phyloP scores from a whole-genome alignment of 1,139 yeast genomes.

The Saccharomycopsis hybrid region DNA sequence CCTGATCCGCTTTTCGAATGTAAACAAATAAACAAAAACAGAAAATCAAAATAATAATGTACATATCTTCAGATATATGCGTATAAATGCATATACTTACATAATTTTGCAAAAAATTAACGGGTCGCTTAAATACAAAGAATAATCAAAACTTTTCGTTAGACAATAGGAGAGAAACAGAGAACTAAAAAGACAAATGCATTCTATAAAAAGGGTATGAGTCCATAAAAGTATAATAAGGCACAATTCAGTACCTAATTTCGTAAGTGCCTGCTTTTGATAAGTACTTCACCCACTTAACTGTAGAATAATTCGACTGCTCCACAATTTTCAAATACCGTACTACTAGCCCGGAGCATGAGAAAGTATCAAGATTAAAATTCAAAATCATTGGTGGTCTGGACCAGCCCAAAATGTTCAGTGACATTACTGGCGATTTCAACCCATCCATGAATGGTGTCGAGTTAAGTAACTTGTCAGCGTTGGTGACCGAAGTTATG shows the following conservation, averaged over 20 bases:
- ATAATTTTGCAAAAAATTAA: too few relatives aligned
- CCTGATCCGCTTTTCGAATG: too few relatives aligned
- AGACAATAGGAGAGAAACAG: too few relatives aligned
- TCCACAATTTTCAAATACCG: slow-evolving; percentile 68
- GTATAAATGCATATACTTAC: too few relatives aligned
- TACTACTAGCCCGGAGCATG: slow-evolving; percentile 72
- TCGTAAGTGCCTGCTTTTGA: slow-evolving; percentile 78
- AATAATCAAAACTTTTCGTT: too few relatives aligned
- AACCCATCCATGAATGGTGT: slow-evolving; percentile 2
- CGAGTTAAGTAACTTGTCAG: background rate
- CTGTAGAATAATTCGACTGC: slow-evolving; percentile 57
- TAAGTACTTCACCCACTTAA: slow-evolving; percentile 82
- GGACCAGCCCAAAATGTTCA: slow-evolving; percentile 42
- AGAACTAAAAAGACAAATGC: too few relatives aligned
- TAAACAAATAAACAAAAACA: too few relatives aligned
- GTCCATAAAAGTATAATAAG: too few relatives aligned
- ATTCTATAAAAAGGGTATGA: too few relatives aligned
- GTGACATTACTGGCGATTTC: slow-evolving; percentile 4
- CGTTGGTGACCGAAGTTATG: slow-evolving; percentile 21
- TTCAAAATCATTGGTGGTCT: slow-evolving; percentile 73
- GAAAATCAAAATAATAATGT: too few relatives aligned
- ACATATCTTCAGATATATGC: too few relatives aligned
- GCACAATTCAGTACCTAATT: slow-evolving; percentile 63
- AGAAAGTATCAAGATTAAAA: slow-evolving; percentile 69
- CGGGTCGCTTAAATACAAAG: too few relatives aligned